Percentiles rank a stretch among this genome's conserved stretches.
Evolutionary conservation across 1,284 basidiomycete species (phyloP).

Genomic region (Heliocybe sulcata): DNA sequence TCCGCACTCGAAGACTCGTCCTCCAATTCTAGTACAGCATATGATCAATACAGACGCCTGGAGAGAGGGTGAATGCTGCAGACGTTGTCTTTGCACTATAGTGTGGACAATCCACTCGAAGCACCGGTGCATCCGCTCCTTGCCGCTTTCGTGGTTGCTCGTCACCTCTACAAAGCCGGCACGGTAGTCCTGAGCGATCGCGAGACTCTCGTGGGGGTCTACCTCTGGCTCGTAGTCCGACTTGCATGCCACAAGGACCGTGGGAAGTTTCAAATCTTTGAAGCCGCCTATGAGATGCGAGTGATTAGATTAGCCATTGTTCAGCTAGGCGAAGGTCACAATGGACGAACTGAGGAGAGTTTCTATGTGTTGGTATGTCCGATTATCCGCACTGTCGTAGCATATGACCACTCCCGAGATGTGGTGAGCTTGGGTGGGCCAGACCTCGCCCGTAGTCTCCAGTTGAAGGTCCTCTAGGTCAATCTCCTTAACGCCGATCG

Average conservation of each 20-base stretch:
- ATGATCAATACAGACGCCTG: neutral
- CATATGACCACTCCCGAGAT: neutral
- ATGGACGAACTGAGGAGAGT: neutral
- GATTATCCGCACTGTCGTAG: neutral
- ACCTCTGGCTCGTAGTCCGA: conserved; percentile 47
- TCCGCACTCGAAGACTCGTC: neutral
- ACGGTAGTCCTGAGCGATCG: conserved; percentile 45
- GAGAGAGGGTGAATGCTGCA: conserved; percentile 20
- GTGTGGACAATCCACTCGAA: conserved; percentile 63
- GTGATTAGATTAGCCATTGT: neutral
- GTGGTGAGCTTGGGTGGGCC: neutral
- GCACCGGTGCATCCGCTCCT: conserved; percentile 52
- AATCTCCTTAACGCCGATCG: neutral
- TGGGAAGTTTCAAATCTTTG: conserved; percentile 44
- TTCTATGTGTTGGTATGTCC: neutral
- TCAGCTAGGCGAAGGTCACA: neutral
- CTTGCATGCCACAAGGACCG: conserved; percentile 72
- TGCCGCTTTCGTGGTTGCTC: conserved; percentile 39
- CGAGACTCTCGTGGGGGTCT: conserved; percentile 44
- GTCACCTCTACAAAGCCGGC: conserved; percentile 66
- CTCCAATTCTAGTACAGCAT: neutral
- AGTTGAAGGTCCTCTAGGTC: neutral
- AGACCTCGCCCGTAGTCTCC: neutral
- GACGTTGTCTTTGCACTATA: conserved; percentile 45
- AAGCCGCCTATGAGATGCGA: conserved; percentile 25